Base-by-base conservation (phyloP, 2,329 filamentous ascomycete genomes). In the Fusarium illudens region DNA sequence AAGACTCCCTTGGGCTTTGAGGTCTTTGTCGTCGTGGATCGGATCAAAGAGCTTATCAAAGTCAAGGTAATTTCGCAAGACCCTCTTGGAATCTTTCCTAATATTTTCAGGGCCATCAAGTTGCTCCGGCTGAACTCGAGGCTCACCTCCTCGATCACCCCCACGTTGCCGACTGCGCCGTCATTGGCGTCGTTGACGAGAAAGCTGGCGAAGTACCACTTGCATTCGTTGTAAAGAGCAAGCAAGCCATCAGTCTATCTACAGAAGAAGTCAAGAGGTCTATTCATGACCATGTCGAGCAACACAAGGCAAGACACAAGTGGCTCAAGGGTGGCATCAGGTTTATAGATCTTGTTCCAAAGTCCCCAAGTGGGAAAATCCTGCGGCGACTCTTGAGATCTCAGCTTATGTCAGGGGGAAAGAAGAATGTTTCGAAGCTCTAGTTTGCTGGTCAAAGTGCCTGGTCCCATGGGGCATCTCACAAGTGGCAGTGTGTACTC, bases 21-120 rank as follows among this genome's bases (percentile, higher is more conserved):
- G 77, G 94, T 97, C 75, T 77, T 97, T 51, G 90, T 93, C 75
- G 91, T 97, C 59, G 91, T 93, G 1, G 94, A 97, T 75, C 88
- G 94, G 6, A 79, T 84, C 63, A 86, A 88, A 73, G 88, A 93
- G 73, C 81, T 93, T 42, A 93, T 93, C 78, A 93, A 93, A 76
- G 90, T 92, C 75, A 92, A 92, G 83, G 89, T 90, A 79, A 12
- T 79, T 8, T 25, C 0, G 2, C 3, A 4, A 2, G 2, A 11
- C 0, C 6, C 4, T 2, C 3, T 8, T 2, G 5, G 1, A 5
- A 10, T 2, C 0, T 13, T 13, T 3, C 12, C 46, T 68, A 9
- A 68, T 10, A 17, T 3, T 30, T 1, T 1, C 5, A 92, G 87
- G 91, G 91, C 48, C 81, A 89, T 60, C 92, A 94, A 86, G 92